phyloP scores from a whole-genome alignment of 768 basidiomycete genomes.

The Lentinus tigrinus region DNA sequence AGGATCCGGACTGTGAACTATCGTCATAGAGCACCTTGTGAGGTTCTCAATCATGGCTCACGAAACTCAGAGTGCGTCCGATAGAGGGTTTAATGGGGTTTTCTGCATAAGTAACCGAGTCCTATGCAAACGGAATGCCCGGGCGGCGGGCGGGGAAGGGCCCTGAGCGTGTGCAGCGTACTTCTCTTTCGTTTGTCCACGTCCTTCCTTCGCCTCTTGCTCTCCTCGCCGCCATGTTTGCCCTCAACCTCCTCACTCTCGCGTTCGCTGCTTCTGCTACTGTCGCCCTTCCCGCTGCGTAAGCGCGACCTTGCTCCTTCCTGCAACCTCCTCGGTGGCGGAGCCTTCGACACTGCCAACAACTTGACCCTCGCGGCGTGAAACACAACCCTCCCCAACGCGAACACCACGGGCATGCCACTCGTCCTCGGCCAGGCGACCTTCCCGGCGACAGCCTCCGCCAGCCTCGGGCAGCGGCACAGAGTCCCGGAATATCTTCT shows the following conservation, averaged over 20 bases:
- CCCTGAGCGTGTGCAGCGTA: no score
- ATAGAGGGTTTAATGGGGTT: no score
- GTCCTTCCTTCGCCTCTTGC: background rate
- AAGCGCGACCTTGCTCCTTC: conserved; percentile 14
- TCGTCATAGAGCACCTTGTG: no score
- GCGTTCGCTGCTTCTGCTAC: conserved; percentile 6
- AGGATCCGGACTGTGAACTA: no score
- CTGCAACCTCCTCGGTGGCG: conserved; percentile 23
- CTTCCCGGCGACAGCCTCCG: conserved; percentile 4
- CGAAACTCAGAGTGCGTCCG: no score
- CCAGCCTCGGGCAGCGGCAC: conserved; percentile 4
- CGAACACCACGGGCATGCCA: conserved; percentile 45
- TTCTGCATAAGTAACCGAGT: no score
- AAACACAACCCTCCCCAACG: conserved; percentile 41
- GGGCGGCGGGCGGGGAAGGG: no score
- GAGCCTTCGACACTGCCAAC: conserved; percentile 28
- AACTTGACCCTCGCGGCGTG: conserved; percentile 48
- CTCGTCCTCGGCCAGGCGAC: conserved; percentile 40
- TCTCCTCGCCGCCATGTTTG: conserved; percentile 10
- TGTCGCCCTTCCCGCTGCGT: conserved; percentile 7
- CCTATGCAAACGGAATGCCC: no score
- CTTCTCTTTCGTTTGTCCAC: background rate
- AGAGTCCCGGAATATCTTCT: background rate
- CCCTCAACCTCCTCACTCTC: conserved; percentile 10
- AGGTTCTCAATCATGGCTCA: no score